Evolutionary conservation across 495 filamentous ascomycete genomes (phyloP), one percentile per base, ranked within the genome.

Genomic region (Neurospora sublineolata): DNA sequence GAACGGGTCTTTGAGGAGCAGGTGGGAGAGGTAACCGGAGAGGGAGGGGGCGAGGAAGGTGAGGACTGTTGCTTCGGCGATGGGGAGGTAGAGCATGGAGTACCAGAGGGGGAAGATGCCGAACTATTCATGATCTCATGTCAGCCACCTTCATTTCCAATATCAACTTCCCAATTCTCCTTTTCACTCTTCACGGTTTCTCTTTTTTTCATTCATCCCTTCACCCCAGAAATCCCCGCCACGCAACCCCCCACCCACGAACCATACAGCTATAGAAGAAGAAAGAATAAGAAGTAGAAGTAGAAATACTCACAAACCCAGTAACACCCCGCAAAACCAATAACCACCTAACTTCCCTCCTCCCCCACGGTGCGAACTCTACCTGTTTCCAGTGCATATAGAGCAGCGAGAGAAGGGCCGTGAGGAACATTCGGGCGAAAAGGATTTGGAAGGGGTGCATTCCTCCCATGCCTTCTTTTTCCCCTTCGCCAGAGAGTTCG

Each of bases 401-500:
- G 23, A 87, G 74, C 67, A 84, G 86, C 39, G 89, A 89, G 52
- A 89, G 81, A 3, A 92, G 23, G 2, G 87, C 80, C 0, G 94
- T 97, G 72, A 97, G 87, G 58, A 84, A 85, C 91, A 96, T 95
- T 33, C 95, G 87, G 4, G 85, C 90, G 78, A 97, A 96, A 42
- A 97, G 86, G 69, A 99, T 89, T 82, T 97, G 94, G 76, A 97
- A 91, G 11, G 94, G 92, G 82, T 96, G 88, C 84, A 95, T 89
- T 9, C 52, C 52, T 1, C 1, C n/a, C n/a, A n/a, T n/a, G n/a
- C n/a, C 27, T 18, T 7, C 27, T 2, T 33, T 27, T 14, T 7
- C 46, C 0, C 86, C 88, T 37, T 89, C 83, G 27, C 89, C 93
- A 71, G 91, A 87, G 4, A 90, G 84, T 77, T 96, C 93, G 60